Percentiles rank a stretch among this genome's conserved stretches.
phyloP scores from a whole-genome alignment of 2,329 filamentous ascomycete species.

The Camillea tinctor region DNA sequence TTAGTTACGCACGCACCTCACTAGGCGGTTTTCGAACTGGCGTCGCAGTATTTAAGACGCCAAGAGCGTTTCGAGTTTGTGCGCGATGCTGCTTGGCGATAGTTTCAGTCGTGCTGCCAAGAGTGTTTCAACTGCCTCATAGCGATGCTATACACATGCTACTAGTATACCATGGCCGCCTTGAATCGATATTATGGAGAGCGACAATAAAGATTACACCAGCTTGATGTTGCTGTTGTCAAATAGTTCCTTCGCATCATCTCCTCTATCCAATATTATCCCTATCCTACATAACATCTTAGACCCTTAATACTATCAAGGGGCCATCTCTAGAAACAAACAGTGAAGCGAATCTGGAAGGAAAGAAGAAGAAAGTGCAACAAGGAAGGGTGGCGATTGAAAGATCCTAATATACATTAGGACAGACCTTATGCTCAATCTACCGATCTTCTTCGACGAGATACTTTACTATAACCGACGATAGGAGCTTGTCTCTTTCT shows the following conservation, averaged over 20 bases:
- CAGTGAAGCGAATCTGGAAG: conserved; percentile 43
- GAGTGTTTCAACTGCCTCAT: conserved; percentile 25
- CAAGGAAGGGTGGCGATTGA: conserved; percentile 39
- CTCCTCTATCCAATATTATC: conserved; percentile 36
- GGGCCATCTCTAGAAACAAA: conserved; percentile 30
- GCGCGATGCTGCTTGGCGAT: conserved; percentile 26
- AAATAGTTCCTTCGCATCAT: conserved; percentile 50
- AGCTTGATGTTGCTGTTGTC: conserved; percentile 42
- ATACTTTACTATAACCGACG: conserved; percentile 13
- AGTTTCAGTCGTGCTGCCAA: conserved; percentile 28
- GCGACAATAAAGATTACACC: conserved; percentile 33
- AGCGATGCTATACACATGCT: conserved; percentile 39
- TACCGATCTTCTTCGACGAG: conserved; percentile 14
- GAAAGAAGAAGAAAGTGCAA: conserved; percentile 36
- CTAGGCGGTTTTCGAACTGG: not conserved
- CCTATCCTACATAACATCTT: conserved; percentile 45
- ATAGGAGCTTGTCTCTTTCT: conserved; percentile 9
- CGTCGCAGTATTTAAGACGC: conserved; percentile 18
- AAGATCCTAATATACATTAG: conserved; percentile 25
- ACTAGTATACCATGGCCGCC: conserved; percentile 43
- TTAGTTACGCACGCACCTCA: not conserved
- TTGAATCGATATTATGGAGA: conserved; percentile 41
- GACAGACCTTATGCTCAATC: conserved; percentile 9
- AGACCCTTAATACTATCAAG: conserved; percentile 49
- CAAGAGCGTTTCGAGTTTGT: conserved; percentile 23